Conservation (phyloP, 768 basidiomycete species). For the Lactarius tabidus region DNA sequence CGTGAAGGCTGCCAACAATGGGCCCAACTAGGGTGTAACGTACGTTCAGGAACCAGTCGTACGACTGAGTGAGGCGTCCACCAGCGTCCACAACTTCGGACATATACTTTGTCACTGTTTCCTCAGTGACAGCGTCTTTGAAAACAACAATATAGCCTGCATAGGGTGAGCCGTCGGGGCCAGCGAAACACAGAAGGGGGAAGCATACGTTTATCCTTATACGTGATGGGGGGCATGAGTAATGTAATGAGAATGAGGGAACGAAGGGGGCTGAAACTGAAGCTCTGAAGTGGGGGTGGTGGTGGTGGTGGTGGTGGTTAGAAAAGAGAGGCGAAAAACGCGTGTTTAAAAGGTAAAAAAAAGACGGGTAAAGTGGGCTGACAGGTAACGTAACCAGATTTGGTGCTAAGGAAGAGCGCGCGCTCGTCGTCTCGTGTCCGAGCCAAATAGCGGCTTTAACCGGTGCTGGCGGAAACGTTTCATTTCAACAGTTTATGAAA, state of each 20-base stretch:
- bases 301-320: conserved; percentile 1
- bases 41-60: conserved; percentile 20
- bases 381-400: neutral
- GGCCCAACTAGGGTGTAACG: neutral
- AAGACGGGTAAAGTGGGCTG: neutral
- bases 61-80: conserved; percentile 20
- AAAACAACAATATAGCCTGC: conserved; percentile 20
- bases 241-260: conserved; percentile 6
- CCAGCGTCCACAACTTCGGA: conserved; percentile 11
- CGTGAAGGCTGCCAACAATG: neutral
- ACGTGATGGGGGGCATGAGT: conserved; percentile 7
- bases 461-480: neutral
- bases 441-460: neutral
- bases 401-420: neutral
- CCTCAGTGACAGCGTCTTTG: conserved; percentile 14
- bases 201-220: conserved; percentile 15
- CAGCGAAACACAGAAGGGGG: neutral
- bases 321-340: neutral
- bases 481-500: too few relatives aligned
- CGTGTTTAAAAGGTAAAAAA: neutral
- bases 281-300: neutral
- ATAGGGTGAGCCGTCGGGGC: neutral
- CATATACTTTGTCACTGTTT: conserved; percentile 17
- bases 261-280: neutral
- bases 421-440: conserved; percentile 4